A percentile compares a stretch with the other conserved stretches of the same genome.
Conservation (phyloP, 1,284 basidiomycete species). For the Pseudomicrostroma phylloplanum region DNA sequence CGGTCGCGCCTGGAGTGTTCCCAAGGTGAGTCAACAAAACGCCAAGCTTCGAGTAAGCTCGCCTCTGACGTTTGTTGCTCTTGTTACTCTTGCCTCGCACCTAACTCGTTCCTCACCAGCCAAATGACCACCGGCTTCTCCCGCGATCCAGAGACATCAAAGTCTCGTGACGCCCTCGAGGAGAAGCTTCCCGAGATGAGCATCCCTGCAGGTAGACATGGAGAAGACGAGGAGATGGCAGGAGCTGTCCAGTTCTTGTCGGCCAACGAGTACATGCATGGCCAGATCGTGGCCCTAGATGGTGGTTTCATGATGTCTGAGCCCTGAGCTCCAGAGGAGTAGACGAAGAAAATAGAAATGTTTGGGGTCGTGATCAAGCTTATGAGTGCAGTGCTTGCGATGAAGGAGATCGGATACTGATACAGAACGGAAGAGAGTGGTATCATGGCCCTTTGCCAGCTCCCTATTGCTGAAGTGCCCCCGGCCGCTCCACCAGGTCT, state of each 20-base stretch:
- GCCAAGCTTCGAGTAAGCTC: background rate
- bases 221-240: constrained; percentile 40
- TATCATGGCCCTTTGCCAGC: too few relatives aligned
- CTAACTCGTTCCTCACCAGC: background rate
- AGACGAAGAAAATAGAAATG: too few relatives aligned
- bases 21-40: constrained; percentile 12
- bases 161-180: constrained; percentile 17
- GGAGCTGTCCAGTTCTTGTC: constrained; percentile 19
- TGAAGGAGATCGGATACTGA: too few relatives aligned
- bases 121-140: constrained; percentile 28
- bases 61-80: background rate
- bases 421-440: too few relatives aligned
- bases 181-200: constrained; percentile 25
- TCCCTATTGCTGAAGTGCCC: too few relatives aligned
- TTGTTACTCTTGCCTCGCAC: background rate
- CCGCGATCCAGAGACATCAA: constrained; percentile 24
- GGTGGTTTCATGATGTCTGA: constrained; percentile 34
- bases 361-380: too few relatives aligned
- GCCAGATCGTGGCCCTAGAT: constrained; percentile 28
- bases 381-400: too few relatives aligned
- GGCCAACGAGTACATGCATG: constrained; percentile 28
- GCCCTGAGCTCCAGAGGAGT: constrained; percentile 14
- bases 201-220: constrained; percentile 33
- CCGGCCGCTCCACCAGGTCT: too few relatives aligned
- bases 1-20: constrained; percentile 36